Base-by-base conservation (phyloP, 192 early-diverging fungal species). In the Dimargaris cristalligena region DNA sequence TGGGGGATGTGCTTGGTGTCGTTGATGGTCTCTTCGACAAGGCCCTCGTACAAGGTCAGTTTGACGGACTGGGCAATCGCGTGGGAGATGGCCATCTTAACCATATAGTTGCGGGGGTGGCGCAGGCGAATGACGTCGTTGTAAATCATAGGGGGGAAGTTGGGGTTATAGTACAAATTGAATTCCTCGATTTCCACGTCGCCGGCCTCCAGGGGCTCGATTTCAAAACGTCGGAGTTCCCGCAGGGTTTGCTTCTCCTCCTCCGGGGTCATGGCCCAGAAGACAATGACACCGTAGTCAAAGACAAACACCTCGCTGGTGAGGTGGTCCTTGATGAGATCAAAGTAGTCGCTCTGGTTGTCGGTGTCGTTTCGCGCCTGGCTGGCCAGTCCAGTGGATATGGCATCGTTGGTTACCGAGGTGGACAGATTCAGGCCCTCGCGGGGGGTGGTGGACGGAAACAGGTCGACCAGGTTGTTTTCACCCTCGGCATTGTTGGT, bases 11-110 rank as follows among this genome's bases (percentile, higher is more conserved):
- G 79, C 49, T 86, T 83, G 13, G 87, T 92, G 18, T 78, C 83
- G 50, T 85, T 78, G 61, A 97, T 94, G 0, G 92, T 92, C 55
- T 89, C 85, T 65, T 93, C 91, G 61, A 97, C 90, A 58, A 94
- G 69, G 32, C 79, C 80, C 71, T 97, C 94, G 68, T 92, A 97
- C 26, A 87, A 66, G 0, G 89, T 84, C 66, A 97, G 88, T 68
- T 97, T 97, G 47, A 88, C 90, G 35, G 83, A 84, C 71, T 97
- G 94, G 9, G 94, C 89, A 52, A 97, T 86, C 3, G 90, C 94
- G 71, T 97, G 94, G 2, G 88, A 85, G 63, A 97, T 94, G 0
- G 92, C 88, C 52, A 97, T 74, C 68, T 94, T 97, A 63, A 89
- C 84, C 76, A 94, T 82, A 52, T 87, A 82, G 50, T 88, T 86